These are phyloP conservation scores for Xerocomus nothofagi DNA, from an alignment of 1,284 basidiomycete genomes.

Conservation along the genomic window DNA sequence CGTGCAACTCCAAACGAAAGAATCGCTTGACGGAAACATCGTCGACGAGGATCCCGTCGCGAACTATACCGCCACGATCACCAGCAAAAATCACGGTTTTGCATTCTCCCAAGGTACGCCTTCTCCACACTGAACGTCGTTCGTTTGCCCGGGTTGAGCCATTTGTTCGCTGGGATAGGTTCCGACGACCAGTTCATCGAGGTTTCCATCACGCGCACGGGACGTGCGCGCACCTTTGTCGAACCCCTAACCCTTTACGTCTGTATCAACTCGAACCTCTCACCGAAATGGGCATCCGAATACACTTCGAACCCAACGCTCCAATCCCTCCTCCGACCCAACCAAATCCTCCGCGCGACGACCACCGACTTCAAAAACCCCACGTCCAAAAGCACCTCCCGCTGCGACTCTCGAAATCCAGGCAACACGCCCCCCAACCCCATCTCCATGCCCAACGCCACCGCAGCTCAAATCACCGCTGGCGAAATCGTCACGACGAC, in stretches of 20 bases:
- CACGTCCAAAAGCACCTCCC: neutral
- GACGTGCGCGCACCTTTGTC: neutral
- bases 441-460: neutral
- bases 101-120: neutral
- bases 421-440: neutral
- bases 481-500: constrained; percentile 4
- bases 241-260: neutral
- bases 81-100: neutral
- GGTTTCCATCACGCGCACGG: neutral
- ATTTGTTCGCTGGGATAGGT: neutral
- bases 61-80: constrained; percentile 7
- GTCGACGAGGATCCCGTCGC: neutral
- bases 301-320: neutral
- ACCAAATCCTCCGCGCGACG: neutral
- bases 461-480: neutral
- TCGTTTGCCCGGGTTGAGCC: neutral
- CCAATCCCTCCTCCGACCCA: neutral
- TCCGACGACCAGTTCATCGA: neutral
- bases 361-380: neutral
- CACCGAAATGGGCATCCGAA: neutral
- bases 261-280: neutral
- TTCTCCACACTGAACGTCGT: neutral
- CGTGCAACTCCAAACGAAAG: neutral
- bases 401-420: neutral
- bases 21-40: neutral